A percentile compares a stretch with the other conserved stretches of the same genome.
Conservation (phyloP, 257 asterid species). For the Mitragyna speciosa region DNA sequence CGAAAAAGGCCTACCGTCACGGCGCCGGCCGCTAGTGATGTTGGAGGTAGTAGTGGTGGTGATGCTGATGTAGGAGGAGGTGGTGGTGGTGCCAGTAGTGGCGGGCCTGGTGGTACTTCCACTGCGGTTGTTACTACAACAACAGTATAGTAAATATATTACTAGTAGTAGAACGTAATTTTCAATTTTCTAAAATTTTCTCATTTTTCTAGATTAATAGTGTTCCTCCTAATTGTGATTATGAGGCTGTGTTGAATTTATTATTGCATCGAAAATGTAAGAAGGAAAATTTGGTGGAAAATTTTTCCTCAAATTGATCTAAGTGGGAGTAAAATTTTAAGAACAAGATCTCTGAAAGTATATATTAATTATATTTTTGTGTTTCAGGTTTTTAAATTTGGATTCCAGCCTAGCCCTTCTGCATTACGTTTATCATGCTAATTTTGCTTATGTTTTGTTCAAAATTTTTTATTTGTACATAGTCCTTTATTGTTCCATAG, state of each 20-base stretch:
- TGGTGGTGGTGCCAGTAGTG: constrained; percentile 15
- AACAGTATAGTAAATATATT: constrained; percentile 28
- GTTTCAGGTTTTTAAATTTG: not conserved
- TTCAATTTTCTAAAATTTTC: not conserved
- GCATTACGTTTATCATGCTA: not conserved
- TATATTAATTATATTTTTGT: not conserved
- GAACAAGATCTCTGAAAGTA: not conserved
- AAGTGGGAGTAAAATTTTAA: not conserved
- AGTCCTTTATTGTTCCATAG: not conserved
- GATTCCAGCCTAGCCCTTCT: not conserved
- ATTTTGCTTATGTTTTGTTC: not conserved
- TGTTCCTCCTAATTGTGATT: constrained; percentile 4
- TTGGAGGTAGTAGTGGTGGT: not conserved
- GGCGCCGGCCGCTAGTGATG: not conserved
- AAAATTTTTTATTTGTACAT: not conserved
- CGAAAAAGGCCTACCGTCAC: constrained; percentile 31
- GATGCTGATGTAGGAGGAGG: constrained; percentile 1
- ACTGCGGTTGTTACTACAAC: constrained; percentile 24
- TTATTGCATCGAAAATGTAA: not conserved
- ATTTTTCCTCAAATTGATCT: not conserved
- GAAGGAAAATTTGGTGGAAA: not conserved
- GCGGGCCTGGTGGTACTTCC: constrained; percentile 11
- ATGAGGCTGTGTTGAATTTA: constrained; percentile 7
- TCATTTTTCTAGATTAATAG: constrained; percentile 5
- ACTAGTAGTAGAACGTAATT: not conserved